Percentiles rank a stretch among this genome's conserved stretches.
Evolutionary conservation across 805 yeast genomes (phyloP).

Genomic region (Saturnispora quitensis): DNA sequence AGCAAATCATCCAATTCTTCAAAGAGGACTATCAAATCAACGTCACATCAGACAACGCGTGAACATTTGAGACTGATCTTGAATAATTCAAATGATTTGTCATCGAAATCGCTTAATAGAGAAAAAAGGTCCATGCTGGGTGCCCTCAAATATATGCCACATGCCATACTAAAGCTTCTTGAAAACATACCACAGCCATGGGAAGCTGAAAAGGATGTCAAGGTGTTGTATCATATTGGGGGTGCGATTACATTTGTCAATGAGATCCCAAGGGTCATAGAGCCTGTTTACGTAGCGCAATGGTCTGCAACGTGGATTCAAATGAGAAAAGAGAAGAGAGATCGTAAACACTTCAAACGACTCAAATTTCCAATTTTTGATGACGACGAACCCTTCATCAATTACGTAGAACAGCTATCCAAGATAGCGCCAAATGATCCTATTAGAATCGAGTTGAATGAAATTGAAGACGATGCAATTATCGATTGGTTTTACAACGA

Average conservation of each 20-base stretch:
- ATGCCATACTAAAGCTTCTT: conserved; percentile 77
- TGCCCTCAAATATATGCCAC: conserved; percentile 91
- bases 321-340: conserved; percentile 93
- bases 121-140: conserved; percentile 86
- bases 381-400: conserved; percentile 91
- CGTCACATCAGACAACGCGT: conserved; percentile 73
- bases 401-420: conserved; percentile 73
- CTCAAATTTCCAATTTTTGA: conserved; percentile 94
- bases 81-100: conserved; percentile 75
- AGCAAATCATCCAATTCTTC: conserved; percentile 22
- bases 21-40: conserved; percentile 42
- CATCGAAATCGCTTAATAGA: conserved; percentile 65
- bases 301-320: conserved; percentile 92
- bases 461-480: conserved; percentile 49
- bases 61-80: conserved; percentile 84
- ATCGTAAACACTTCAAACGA: conserved; percentile 79
- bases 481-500: conserved; percentile 76
- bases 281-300: conserved; percentile 85
- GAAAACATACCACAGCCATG: conserved; percentile 99
- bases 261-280: conserved; percentile 85
- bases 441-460: conserved; percentile 56
- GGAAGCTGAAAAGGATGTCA: conserved; percentile 82
- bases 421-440: conserved; percentile 67
- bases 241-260: conserved; percentile 96
- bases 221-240: conserved; percentile 77